These are phyloP conservation scores for Calonectria honghensis DNA, from an alignment of 2,329 filamentous ascomycete species.

Conservation along the genomic window DNA sequence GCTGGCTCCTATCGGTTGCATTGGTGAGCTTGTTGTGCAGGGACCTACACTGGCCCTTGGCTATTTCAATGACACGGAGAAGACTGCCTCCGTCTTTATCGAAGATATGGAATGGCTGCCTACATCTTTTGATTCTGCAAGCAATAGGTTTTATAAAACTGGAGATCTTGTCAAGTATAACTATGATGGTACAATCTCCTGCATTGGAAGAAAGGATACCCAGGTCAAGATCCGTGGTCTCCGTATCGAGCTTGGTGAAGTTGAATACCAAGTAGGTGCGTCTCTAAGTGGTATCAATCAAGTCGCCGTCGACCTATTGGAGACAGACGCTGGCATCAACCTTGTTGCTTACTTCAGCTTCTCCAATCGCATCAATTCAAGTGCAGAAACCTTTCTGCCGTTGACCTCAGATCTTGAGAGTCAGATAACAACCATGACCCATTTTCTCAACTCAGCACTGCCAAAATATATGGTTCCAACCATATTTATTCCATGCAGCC, in stretches of 20 bases:
- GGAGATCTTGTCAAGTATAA: conserved; percentile 33
- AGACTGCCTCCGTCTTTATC: background rate
- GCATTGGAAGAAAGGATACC: conserved; percentile 50
- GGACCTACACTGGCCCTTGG: conserved; percentile 65
- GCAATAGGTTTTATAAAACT: conserved; percentile 27
- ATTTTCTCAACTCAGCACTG: background rate
- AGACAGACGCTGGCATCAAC: background rate
- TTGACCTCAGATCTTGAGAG: background rate
- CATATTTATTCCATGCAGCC: conserved; percentile 5
- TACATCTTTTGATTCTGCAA: background rate
- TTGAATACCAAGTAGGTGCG: conserved; percentile 26
- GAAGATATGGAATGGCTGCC: background rate
- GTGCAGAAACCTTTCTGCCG: background rate
- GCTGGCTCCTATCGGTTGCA: conserved; percentile 40
- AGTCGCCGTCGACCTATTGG: background rate
- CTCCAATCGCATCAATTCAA: background rate
- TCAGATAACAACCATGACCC: background rate
- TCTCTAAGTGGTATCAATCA: background rate
- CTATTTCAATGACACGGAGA: conserved; percentile 63
- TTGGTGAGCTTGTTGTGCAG: conserved; percentile 46
- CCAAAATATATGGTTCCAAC: conserved; percentile 15
- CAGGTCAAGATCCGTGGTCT: conserved; percentile 58
- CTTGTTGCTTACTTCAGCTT: conserved; percentile 12
- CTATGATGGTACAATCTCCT: conserved; percentile 20
- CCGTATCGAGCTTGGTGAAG: conserved; percentile 53